Evolutionary conservation across 805 yeast genomes (phyloP).

Genomic region (Millerozyma acaciae): DNA sequence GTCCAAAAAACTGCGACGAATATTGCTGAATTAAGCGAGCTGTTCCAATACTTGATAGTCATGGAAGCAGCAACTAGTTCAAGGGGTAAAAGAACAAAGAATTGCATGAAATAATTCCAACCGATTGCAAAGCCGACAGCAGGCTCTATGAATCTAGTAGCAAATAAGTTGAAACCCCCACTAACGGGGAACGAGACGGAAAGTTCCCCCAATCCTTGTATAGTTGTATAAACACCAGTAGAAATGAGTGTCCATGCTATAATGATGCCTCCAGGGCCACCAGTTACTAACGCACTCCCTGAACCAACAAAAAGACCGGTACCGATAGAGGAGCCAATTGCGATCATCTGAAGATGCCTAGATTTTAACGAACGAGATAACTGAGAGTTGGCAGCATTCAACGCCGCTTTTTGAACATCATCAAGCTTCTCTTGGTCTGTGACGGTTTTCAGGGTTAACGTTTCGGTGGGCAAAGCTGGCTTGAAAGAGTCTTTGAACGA

Average conservation of each 20-base stretch:
- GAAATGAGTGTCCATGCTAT: conserved; percentile 55
- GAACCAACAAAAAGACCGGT: conserved; percentile 68
- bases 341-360: conserved; percentile 64
- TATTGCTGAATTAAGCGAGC: conserved; percentile 48
- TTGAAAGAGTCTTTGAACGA: conserved; percentile 33
- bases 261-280: conserved; percentile 62
- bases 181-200: conserved; percentile 59
- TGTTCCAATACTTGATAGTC: conserved; percentile 54
- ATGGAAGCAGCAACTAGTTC: conserved; percentile 57
- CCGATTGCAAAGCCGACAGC: conserved; percentile 52
- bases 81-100: conserved; percentile 44
- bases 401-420: conserved; percentile 27
- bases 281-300: conserved; percentile 41
- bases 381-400: conserved; percentile 50
- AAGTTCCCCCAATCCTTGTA: conserved; percentile 60
- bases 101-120: conserved; percentile 30
- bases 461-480: conserved; percentile 24
- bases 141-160: conserved; percentile 54
- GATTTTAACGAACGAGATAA: conserved; percentile 50
- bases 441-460: conserved; percentile 12
- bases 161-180: conserved; percentile 61
- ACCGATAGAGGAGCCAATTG: conserved; percentile 67
- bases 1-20: conserved; percentile 54
- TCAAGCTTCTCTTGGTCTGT: conserved; percentile 19
- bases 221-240: conserved; percentile 52